A percentile compares a stretch with the other conserved stretches of the same genome.
Evolutionary conservation across 2,329 filamentous ascomycete species (phyloP).

Genomic region (Penicillium expansum): DNA sequence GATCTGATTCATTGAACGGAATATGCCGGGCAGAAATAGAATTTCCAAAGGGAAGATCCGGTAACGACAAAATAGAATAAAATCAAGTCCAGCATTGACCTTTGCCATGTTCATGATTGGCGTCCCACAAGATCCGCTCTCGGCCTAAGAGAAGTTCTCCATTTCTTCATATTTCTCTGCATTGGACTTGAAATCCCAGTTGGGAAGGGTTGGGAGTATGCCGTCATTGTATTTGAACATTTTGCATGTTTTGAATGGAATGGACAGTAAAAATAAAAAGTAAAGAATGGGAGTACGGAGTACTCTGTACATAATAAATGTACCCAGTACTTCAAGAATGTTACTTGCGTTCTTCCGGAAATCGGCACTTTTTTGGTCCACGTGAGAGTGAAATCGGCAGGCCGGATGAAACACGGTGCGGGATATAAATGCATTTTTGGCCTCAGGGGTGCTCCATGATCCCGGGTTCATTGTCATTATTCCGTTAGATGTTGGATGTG

Average conservation of each 20-base stretch:
- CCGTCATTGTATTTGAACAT: neutral
- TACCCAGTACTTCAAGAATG: neutral
- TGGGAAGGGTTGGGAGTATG: neutral
- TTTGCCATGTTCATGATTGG: neutral
- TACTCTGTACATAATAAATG: neutral
- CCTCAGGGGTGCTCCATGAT: neutral
- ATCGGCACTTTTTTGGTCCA: constrained; percentile 5
- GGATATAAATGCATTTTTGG: neutral
- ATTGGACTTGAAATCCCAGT: neutral
- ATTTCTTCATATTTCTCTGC: neutral
- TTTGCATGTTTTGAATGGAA: neutral
- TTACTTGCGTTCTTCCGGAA: neutral
- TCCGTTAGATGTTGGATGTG: neutral
- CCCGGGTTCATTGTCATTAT: neutral
- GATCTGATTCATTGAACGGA: neutral
- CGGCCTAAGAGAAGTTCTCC: neutral
- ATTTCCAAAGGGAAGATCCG: neutral
- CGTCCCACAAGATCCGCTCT: neutral
- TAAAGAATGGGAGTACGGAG: no score
- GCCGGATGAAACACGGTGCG: constrained; percentile 2
- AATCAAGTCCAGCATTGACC: neutral
- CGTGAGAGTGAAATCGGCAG: constrained; percentile 3
- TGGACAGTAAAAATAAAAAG: neutral
- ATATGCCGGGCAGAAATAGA: neutral
- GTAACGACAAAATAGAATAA: no score